Base-by-base conservation (phyloP, 2,329 filamentous ascomycete species). In the Ceratocystis cacaofunesta region DNA sequence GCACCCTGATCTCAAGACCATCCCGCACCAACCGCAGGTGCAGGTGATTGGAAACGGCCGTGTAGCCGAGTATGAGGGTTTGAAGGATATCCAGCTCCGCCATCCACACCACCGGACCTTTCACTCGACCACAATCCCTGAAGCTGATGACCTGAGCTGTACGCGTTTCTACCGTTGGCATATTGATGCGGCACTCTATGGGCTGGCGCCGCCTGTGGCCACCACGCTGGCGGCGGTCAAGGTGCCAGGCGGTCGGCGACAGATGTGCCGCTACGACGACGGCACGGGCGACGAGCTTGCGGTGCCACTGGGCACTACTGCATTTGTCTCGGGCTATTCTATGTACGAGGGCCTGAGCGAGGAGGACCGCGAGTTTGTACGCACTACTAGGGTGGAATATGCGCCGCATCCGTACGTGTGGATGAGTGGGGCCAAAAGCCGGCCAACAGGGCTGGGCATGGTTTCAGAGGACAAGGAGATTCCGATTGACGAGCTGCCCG, bases 81-180 rank as follows among this genome's bases (percentile, higher is more conserved):
- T 92, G 8, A 75, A 80, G 69, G 78, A 90, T 72, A 80, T 91
- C 68, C 82, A 77, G 43, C 80, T 92, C 41, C 82, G 82, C 65
- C 89, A 92, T 71, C 88, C 89, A 5, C 88, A 92, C 71, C 89
- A 92, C 77, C 81, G 80, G 66, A 90, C 85, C 0, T 92, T 92
- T 75, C 88, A 92, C 74, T 81, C 82, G 63, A 82, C 83, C 4
- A 72, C 76, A 22, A 82, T 92, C 68, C 80, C 86, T 0, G 75
- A 74, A 15, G 73, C 75, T 6, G 77, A 80, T n/a, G 79, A 82
- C 68, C 73, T 79, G 22, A 75, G 75, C 70, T 78, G 72, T 67
- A 82, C 80, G 2, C 77, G 76, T 76, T 85, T 90, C 75, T 91
- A 89, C 75, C 79, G 88, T 67, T 91, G 88, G 88, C 88, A 91